Percentiles rank a stretch among this genome's conserved stretches.
These are phyloP conservation scores for Monosporascus sp. DNA, from an alignment of 2,329 filamentous ascomycete species.

Conservation along the genomic window DNA sequence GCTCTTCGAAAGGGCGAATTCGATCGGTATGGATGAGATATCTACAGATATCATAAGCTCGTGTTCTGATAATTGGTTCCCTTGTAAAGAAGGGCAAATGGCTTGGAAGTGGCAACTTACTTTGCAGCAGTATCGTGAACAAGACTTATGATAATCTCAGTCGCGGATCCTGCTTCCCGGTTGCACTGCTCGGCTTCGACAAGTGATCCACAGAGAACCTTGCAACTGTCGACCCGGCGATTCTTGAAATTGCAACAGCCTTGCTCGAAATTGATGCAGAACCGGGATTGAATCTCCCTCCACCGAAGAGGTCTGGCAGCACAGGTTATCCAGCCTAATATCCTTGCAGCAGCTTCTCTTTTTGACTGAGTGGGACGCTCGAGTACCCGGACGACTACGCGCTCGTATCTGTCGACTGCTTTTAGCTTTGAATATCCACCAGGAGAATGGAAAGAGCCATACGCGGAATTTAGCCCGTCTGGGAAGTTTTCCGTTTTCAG, in stretches of 20 bases:
- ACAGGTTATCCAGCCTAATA: slow-evolving; percentile 5
- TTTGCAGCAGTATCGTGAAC: slow-evolving; percentile 1
- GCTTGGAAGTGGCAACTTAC: neutral
- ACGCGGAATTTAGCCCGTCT: slow-evolving; percentile 10
- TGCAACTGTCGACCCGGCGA: slow-evolving; percentile 4
- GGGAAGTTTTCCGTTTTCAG: slow-evolving; percentile 10
- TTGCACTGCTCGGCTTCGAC: slow-evolving; percentile 2
- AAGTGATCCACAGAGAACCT: slow-evolving; percentile 3
- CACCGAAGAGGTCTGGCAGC: slow-evolving; percentile 4
- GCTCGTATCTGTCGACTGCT: slow-evolving; percentile 4
- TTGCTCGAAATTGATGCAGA: slow-evolving; percentile 3
- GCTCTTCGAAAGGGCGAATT: neutral
- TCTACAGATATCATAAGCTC: neutral
- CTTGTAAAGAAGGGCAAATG: neutral
- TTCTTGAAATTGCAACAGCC: neutral
- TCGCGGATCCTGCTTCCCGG: neutral
- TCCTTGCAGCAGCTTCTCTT: slow-evolving; percentile 2
- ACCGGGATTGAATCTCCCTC: slow-evolving; percentile 7
- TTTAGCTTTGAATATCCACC: neutral
- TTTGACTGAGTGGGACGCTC: neutral
- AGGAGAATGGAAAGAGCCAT: neutral
- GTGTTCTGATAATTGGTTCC: neutral
- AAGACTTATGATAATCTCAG: slow-evolving; percentile 1
- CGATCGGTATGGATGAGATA: neutral
- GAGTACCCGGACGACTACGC: slow-evolving; percentile 4